Evolutionary conservation across 768 basidiomycete genomes (phyloP).

Genomic region (Lepiota venenata): DNA sequence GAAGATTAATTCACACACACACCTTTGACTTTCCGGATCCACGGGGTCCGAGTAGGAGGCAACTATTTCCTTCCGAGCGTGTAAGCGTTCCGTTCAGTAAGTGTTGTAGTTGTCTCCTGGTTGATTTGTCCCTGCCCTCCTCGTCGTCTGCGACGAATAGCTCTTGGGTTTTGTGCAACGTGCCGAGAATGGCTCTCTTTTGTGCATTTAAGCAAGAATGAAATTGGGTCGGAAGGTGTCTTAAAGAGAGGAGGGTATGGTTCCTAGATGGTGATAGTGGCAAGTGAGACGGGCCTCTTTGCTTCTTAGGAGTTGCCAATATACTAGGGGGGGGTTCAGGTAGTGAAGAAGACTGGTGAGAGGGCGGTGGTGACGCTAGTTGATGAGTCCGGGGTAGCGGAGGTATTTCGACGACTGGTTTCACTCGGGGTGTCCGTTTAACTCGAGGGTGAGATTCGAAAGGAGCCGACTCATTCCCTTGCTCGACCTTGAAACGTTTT

Average conservation of each 20-base stretch:
- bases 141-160: constrained; percentile 22
- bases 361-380: background rate
- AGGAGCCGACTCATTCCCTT: background rate
- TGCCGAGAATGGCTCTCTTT: constrained; percentile 51
- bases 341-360: background rate
- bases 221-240: constrained; percentile 37
- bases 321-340: background rate
- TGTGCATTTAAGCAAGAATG: constrained; percentile 48
- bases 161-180: constrained; percentile 30
- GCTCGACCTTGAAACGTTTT: background rate
- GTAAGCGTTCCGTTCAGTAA: constrained; percentile 71
- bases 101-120: constrained; percentile 54
- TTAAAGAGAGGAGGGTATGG: constrained; percentile 8
- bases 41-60: constrained; percentile 79
- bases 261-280: background rate
- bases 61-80: constrained; percentile 92
- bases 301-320: background rate
- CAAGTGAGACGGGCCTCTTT: background rate
- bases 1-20: constrained; percentile 26
- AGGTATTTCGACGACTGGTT: constrained; percentile 8
- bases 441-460: background rate
- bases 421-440: background rate
- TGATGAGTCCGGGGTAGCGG: background rate
- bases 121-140: constrained; percentile 42
- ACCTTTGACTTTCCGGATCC: constrained; percentile 87